Evolutionary conservation across 2,329 filamentous ascomycete genomes (phyloP).

Genomic region (Cladosporium sp.): DNA sequence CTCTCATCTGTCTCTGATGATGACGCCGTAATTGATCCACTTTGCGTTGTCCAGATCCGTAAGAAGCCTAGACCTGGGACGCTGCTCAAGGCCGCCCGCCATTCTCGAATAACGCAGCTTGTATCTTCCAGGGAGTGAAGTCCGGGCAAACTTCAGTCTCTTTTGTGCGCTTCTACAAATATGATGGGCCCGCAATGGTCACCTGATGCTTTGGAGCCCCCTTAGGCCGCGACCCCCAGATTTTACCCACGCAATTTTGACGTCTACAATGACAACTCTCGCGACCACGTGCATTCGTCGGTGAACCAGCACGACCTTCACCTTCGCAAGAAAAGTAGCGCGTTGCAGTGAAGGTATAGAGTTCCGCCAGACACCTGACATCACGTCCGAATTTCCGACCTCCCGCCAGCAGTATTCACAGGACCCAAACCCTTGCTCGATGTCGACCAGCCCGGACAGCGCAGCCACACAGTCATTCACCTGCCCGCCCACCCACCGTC

Average conservation of each 20-base stretch:
- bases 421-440: slow-evolving; percentile 1
- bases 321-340: slow-evolving; percentile 14
- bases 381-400: neutral
- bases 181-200: neutral
- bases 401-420: neutral
- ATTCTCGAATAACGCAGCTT: neutral
- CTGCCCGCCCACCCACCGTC: too few species aligned
- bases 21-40: neutral
- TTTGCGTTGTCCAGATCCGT: neutral
- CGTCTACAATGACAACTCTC: slow-evolving; percentile 2
- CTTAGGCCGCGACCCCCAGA: slow-evolving; percentile 7
- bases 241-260: slow-evolving; percentile 14
- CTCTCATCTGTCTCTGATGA: neutral
- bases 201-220: neutral
- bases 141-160: too few species aligned
- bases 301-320: slow-evolving; percentile 8
- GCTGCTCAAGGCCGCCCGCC: too few species aligned
- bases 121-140: neutral
- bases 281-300: slow-evolving; percentile 8
- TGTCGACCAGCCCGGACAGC: neutral
- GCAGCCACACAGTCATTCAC: too few species aligned
- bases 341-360: slow-evolving; percentile 1
- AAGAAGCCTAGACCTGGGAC: neutral
- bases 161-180: too few species aligned
- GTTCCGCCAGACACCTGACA: neutral